Percentiles rank a stretch among this genome's conserved stretches.
These are phyloP conservation scores for Cordyceps cateniannulata DNA, from an alignment of 2,329 filamentous ascomycete species.

Conservation along the genomic window DNA sequence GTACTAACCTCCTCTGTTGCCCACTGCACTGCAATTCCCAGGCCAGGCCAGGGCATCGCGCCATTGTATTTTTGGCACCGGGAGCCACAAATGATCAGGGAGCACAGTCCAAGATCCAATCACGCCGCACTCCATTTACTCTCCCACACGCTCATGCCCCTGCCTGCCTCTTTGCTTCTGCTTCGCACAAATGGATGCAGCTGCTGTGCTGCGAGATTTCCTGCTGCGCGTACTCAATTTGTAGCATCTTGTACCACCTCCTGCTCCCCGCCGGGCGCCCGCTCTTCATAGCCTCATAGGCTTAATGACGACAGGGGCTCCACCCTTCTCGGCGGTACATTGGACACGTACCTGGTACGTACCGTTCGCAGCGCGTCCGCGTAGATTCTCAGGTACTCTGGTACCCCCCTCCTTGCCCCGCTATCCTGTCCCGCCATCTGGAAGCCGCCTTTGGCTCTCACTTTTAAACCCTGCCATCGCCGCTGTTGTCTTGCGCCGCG, in stretches of 20 bases:
- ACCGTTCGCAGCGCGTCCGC: not conserved
- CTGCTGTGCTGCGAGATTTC: constrained; percentile 6
- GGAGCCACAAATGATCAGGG: not conserved
- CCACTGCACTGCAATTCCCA: too few relatives aligned
- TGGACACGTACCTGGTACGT: not conserved
- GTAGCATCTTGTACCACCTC: constrained; percentile 8
- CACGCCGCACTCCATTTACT: not conserved
- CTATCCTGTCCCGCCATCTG: constrained; percentile 12
- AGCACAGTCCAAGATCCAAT: not conserved
- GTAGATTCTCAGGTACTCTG: not conserved
- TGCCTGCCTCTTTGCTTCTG: not conserved
- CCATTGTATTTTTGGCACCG: not conserved
- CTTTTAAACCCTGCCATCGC: constrained; percentile 14
- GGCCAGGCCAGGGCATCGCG: not conserved
- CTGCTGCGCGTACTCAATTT: not conserved
- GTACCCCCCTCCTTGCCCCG: constrained; percentile 11
- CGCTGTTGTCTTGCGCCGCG: constrained; percentile 2
- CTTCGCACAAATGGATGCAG: not conserved
- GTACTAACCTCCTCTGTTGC: too few relatives aligned
- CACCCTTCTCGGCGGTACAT: constrained; percentile 13
- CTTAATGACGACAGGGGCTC: constrained; percentile 12
- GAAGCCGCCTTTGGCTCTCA: constrained; percentile 2
- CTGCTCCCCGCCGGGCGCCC: constrained; percentile 9
- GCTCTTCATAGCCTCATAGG: constrained; percentile 13
- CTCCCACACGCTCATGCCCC: not conserved